phyloP scores from a whole-genome alignment of 108 stramenopile genomes.

The Nitzschia sp. region DNA sequence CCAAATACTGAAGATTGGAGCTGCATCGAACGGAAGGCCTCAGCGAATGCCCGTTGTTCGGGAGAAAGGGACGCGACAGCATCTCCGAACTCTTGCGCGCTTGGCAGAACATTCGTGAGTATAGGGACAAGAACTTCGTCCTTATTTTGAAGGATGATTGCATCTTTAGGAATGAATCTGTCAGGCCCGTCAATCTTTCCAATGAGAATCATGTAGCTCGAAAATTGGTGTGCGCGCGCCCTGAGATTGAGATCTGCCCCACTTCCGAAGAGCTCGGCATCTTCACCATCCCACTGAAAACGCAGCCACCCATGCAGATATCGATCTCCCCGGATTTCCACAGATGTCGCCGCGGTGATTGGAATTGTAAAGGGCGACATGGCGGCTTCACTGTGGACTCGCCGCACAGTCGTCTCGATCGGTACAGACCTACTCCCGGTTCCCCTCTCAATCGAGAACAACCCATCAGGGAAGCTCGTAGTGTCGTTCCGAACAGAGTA shows the following conservation, averaged over 20 bases:
- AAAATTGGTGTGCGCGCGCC: constrained; percentile 81
- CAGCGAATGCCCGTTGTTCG: constrained; percentile 83
- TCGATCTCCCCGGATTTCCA: constrained; percentile 58
- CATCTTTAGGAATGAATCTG: constrained; percentile 76
- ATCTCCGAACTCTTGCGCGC: constrained; percentile 88
- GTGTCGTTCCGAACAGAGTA: constrained; percentile 60
- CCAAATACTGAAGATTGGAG: constrained; percentile 83
- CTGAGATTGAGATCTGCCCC: constrained; percentile 34
- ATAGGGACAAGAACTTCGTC: constrained; percentile 86
- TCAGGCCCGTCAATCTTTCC: constrained; percentile 69
- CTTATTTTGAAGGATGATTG: constrained; percentile 86
- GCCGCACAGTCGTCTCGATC: constrained; percentile 48
- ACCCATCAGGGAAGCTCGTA: constrained; percentile 65
- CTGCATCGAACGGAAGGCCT: constrained; percentile 82
- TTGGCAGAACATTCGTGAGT: constrained; percentile 74
- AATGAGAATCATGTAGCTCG: constrained; percentile 69
- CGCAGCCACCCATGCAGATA: constrained; percentile 77
- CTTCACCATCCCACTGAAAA: constrained; percentile 25
- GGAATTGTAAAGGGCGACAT: constrained; percentile 37
- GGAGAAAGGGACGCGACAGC: constrained; percentile 81
- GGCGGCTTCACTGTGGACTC: constrained; percentile 12
- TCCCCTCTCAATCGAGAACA: constrained; percentile 37
- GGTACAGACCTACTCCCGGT: constrained; percentile 18
- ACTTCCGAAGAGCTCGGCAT: not conserved
- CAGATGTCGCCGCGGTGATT: constrained; percentile 49